A percentile compares a stretch with the other conserved stretches of the same genome.
Conservation (phyloP, 2,329 filamentous ascomycete species). For the Rutstroemia sp. region DNA sequence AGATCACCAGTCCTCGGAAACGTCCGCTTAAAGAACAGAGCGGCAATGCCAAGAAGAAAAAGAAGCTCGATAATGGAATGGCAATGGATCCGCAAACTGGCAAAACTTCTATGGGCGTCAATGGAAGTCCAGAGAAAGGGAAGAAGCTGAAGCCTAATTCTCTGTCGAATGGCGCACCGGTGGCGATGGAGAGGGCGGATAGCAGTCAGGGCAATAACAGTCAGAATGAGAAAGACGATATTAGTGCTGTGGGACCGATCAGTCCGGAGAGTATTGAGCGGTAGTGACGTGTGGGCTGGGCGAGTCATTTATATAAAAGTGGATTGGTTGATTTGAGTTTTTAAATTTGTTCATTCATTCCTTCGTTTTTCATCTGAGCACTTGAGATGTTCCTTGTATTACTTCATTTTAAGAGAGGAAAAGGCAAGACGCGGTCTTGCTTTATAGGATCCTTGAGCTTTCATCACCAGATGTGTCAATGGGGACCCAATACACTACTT, state of each 20-base stretch:
- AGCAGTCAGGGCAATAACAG: constrained; percentile 46
- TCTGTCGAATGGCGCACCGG: constrained; percentile 20
- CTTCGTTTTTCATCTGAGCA: constrained; percentile 4
- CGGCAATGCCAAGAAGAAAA: constrained; percentile 79
- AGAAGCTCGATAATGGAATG: constrained; percentile 58
- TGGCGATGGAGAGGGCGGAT: constrained; percentile 50
- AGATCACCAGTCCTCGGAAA: constrained; percentile 81
- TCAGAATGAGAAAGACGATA: constrained; percentile 60
- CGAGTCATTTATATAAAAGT: constrained; percentile 1
- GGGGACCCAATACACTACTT: not conserved
- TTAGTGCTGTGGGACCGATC: constrained; percentile 68
- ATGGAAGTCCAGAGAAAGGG: constrained; percentile 33
- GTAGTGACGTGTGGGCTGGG: not conserved
- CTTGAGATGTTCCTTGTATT: not conserved
- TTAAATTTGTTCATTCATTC: not conserved
- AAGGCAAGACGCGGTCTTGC: no score
- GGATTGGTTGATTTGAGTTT: not conserved
- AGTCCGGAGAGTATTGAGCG: constrained; percentile 60
- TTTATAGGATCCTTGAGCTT: not conserved
- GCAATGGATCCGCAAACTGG: constrained; percentile 28
- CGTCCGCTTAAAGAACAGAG: constrained; percentile 75
- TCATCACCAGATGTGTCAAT: no score
- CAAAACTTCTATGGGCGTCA: constrained; percentile 24
- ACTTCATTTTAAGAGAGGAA: not conserved
- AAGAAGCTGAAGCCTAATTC: constrained; percentile 44